phyloP scores from a whole-genome alignment of 257 asterid species.

The Petunia secreta region DNA sequence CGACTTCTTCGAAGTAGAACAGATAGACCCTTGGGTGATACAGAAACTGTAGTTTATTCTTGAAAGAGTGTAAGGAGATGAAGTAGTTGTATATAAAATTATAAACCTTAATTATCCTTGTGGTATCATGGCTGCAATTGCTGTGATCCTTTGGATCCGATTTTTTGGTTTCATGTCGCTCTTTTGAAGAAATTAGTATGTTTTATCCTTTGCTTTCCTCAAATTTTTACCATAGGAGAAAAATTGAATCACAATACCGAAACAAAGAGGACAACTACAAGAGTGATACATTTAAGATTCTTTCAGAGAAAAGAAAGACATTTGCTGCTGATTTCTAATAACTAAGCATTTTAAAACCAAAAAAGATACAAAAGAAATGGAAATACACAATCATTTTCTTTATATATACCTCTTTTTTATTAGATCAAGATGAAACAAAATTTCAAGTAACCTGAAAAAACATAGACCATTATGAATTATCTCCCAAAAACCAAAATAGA shows the following conservation, averaged over 20 bases:
- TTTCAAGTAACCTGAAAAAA: neutral
- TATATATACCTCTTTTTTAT: neutral
- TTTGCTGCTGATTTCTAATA: neutral
- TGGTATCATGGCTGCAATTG: no score
- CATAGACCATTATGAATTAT: neutral
- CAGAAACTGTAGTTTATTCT: no score
- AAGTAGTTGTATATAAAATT: no score
- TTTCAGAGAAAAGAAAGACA: neutral
- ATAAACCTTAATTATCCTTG: no score
- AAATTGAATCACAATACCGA: neutral
- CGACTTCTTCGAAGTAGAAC: no score
- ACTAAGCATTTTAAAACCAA: neutral
- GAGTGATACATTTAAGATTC: neutral
- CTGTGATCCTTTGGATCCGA: no score
- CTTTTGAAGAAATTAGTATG: neutral
- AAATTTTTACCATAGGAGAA: neutral
- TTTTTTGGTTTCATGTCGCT: no score
- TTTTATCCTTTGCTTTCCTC: neutral
- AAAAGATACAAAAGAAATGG: neutral
- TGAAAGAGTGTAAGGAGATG: no score
- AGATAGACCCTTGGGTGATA: no score
- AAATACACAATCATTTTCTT: neutral
- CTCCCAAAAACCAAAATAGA: neutral
- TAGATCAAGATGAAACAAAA: conserved; percentile 4
- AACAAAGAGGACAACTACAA: neutral